These are phyloP conservation scores for Ogataea henricii DNA, from an alignment of 805 yeast species.

Conservation along the genomic window DNA sequence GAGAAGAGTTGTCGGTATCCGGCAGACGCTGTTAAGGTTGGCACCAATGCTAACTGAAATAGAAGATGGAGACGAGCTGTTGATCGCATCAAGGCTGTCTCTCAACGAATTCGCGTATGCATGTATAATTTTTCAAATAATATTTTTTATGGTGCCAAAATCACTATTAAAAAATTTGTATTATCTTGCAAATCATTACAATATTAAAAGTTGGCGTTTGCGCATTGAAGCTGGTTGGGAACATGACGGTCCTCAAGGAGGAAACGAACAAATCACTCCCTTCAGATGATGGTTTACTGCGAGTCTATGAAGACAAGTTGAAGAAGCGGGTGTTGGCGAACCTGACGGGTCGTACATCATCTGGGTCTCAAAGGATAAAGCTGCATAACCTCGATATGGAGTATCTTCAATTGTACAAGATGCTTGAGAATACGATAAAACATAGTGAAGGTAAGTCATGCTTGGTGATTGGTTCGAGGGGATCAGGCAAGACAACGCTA, in stretches of 20 bases:
- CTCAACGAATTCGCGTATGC: background rate
- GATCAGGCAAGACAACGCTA: slow-evolving; percentile 71
- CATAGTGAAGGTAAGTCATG: slow-evolving; percentile 81
- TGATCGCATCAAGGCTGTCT: background rate
- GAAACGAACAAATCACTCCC: background rate
- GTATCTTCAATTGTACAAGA: slow-evolving; percentile 51
- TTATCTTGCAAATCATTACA: background rate
- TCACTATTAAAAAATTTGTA: background rate
- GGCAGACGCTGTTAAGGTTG: background rate
- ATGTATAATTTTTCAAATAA: background rate
- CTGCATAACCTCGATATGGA: slow-evolving; percentile 42
- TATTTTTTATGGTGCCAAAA: background rate
- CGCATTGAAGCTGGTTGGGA: no score
- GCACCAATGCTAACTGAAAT: background rate
- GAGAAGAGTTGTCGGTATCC: slow-evolving; percentile 5
- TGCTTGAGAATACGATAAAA: slow-evolving; percentile 64
- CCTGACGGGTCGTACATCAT: slow-evolving; percentile 23
- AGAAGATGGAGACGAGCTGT: background rate
- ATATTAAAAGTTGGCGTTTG: no score
- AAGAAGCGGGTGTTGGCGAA: slow-evolving; percentile 16
- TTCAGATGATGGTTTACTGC: background rate
- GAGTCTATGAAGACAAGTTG: background rate
- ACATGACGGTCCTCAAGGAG: background rate
- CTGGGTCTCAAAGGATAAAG: slow-evolving; percentile 13
- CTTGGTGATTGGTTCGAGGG: slow-evolving; percentile 76